A percentile compares a stretch with the other conserved stretches of the same genome.
phyloP scores from a whole-genome alignment of 345 rosid species.

The Brassica carinata region DNA sequence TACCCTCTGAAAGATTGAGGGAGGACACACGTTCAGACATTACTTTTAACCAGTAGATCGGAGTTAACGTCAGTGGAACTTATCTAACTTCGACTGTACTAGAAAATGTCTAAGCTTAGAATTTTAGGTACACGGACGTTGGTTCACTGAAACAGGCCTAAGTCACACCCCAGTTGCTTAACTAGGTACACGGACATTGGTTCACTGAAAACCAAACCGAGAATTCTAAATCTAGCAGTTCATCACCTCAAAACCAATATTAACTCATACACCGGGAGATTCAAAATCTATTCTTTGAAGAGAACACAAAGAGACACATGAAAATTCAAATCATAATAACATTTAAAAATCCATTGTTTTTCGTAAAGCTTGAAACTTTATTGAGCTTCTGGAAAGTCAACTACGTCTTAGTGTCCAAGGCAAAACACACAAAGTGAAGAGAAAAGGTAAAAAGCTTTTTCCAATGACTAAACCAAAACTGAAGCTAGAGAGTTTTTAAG shows the following conservation, averaged over 20 bases:
- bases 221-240: slow-evolving; percentile 15
- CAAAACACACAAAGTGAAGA: neutral
- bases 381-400: slow-evolving; percentile 33
- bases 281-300: neutral
- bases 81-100: neutral
- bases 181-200: too few relatives aligned
- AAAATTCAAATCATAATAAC: neutral
- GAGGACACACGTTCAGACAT: neutral
- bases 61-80: slow-evolving; percentile 2
- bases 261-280: neutral
- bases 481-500: neutral
- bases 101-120: neutral
- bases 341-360: neutral
- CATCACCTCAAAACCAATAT: neutral
- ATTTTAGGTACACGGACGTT: neutral
- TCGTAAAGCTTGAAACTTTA: slow-evolving; percentile 21
- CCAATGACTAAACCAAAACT: slow-evolving; percentile 18
- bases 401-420: slow-evolving; percentile 22
- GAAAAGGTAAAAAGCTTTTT: slow-evolving; percentile 19
- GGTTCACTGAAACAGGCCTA: neutral
- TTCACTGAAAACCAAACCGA: slow-evolving; percentile 10
- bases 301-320: slow-evolving; percentile 14
- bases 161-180: slow-evolving; percentile 1
- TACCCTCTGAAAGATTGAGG: neutral
- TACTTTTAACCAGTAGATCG: slow-evolving; percentile 16